phyloP scores from a whole-genome alignment of 495 filamentous ascomycete genomes.

The Penicillium herquei region DNA sequence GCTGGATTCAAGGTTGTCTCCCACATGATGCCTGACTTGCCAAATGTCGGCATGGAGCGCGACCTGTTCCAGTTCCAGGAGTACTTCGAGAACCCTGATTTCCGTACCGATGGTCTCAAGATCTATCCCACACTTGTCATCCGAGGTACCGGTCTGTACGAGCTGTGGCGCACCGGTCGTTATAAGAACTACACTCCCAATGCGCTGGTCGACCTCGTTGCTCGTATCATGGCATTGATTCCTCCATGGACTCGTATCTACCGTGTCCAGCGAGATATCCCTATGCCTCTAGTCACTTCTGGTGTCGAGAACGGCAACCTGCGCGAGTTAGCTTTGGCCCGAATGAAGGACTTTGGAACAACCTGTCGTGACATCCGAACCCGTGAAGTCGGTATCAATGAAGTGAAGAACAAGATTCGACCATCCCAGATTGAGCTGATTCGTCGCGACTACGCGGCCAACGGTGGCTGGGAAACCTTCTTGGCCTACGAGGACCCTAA shows the following conservation, averaged over 20 bases:
- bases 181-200: conserved; percentile 99
- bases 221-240: conserved; percentile 88
- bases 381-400: conserved; percentile 95
- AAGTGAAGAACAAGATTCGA: conserved; percentile 97
- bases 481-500: conserved; percentile 97
- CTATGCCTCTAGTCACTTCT: conserved; percentile 95
- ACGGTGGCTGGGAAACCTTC: conserved; percentile 98
- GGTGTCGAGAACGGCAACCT: conserved; percentile 98
- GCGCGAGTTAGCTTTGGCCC: conserved; percentile 82
- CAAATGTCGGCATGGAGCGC: conserved; percentile 97
- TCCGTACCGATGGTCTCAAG: conserved; percentile 96
- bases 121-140: conserved; percentile 98
- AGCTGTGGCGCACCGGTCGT: conserved; percentile 92
- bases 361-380: conserved; percentile 97
- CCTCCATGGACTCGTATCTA: conserved; percentile 99
- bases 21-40: conserved; percentile 99
- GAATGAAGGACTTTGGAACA: conserved; percentile 99
- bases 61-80: conserved; percentile 95
- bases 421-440: conserved; percentile 95
- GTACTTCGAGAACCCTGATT: conserved; percentile 95
- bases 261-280: conserved; percentile 96
- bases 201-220: conserved; percentile 90
- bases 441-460: conserved; percentile 91
- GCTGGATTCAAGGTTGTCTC: conserved; percentile 98
- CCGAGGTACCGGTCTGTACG: conserved; percentile 93